Base-by-base conservation (phyloP, 768 basidiomycete species). In the Pleurotus ostreatus region DNA sequence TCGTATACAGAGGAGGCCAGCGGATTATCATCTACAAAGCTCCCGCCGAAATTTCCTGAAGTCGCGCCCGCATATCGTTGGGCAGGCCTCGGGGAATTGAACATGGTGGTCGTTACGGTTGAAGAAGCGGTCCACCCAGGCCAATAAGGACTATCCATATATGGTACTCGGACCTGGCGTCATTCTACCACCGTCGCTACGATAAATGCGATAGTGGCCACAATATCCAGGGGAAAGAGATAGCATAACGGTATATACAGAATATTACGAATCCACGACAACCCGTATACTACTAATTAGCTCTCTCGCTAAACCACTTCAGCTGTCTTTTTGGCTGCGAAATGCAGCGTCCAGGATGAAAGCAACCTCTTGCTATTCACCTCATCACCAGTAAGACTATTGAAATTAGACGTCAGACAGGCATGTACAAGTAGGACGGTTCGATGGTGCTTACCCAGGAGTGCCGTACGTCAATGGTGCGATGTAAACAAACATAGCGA, bases 381-480 rank as follows among this genome's bases (percentile, higher is more conserved):
- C 65, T 84, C 74, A 25, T 92, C 86, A 16, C 94, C 92, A 40
- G 86, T 85, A 72, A 98, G 76, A 43, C 94, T 96, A 37, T 23
- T 59, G 44, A 63, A 13, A 22, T 16, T 49, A 23, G 23, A 2
- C 13, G 40, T 22, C 15, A 44, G 30, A 44, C 15, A 3, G 20
- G 40, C 40, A 44, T 3, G 30, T 34, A 8, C 0, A 11, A 9
- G 30, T 34, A 34, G 2, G n/a, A n/a, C 3, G 41, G 4, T 44
- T 44, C 41, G 16, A 41, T 40, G 43, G n/a, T 3, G 78, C 89
- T 66, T 74, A 97, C 94, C 94, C 92, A 59, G 94, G 94, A n/a
- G 89, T 88, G 43, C 95, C 97, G 68, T 96, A 99, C 13, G 96
- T 98, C 63, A 99, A 74, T 41, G 97, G 96, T 12, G 89, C 82